Evolutionary conservation across 2,329 filamentous ascomycete genomes (phyloP).

Genomic region (Colletotrichum australisinense): DNA sequence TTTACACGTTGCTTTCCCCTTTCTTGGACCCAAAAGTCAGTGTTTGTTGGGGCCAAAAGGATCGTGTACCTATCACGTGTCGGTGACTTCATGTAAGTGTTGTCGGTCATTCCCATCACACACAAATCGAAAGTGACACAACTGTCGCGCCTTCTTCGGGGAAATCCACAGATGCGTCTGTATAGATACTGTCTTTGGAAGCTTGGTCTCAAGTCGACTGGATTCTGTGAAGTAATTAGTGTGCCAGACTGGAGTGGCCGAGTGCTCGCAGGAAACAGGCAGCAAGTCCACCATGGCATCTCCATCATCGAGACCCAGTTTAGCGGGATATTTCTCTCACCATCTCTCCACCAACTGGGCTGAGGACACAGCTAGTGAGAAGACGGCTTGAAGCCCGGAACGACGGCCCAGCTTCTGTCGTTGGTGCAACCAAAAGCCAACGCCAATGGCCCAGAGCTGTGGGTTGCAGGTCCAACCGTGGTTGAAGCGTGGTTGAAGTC

Average conservation of each 20-base stretch:
- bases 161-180: background rate
- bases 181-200: background rate
- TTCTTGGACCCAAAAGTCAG: background rate
- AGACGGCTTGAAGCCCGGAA: background rate
- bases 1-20: too few relatives aligned
- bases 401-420: conserved; percentile 1
- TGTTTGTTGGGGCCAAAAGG: too few relatives aligned
- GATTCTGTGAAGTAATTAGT: background rate
- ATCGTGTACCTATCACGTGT: background rate
- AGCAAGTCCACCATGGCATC: background rate
- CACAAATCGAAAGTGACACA: background rate
- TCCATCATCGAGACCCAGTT: background rate
- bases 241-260: background rate
- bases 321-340: background rate
- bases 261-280: background rate
- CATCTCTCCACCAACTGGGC: conserved; percentile 18
- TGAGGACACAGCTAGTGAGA: background rate
- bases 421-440: background rate
- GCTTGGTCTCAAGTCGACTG: background rate
- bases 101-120: background rate
- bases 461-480: background rate
- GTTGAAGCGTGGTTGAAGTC: background rate
- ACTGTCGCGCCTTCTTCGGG: background rate
- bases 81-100: background rate
- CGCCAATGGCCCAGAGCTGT: background rate